A percentile compares a stretch with the other conserved stretches of the same genome.
Conservation (phyloP, 768 basidiomycete genomes). For the Podaxis sp. region DNA sequence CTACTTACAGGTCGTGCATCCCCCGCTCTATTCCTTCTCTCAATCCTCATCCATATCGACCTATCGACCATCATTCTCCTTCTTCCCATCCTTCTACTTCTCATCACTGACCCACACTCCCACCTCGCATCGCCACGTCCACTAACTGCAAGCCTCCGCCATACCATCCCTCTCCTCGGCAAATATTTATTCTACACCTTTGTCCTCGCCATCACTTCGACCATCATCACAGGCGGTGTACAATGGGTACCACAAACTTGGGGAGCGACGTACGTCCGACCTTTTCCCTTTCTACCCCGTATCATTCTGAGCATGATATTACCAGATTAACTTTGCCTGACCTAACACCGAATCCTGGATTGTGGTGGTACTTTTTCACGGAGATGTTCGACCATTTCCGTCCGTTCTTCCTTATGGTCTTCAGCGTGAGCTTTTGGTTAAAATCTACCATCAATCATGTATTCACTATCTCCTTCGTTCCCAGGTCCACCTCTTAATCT, state of each 20-base stretch:
- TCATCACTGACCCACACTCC: conserved; percentile 60
- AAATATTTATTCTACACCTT: conserved; percentile 54
- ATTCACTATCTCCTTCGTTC: not conserved
- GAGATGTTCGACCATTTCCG: conserved; percentile 99
- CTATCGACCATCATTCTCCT: conserved; percentile 77
- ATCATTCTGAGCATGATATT: conserved; percentile 2
- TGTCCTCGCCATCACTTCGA: conserved; percentile 48
- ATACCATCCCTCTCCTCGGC: conserved; percentile 33
- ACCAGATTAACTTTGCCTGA: conserved; percentile 79
- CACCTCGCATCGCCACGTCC: conserved; percentile 61
- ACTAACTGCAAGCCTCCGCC: conserved; percentile 28
- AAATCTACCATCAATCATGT: not conserved
- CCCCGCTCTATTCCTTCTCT: conserved; percentile 60
- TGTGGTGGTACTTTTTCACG: conserved; percentile 99
- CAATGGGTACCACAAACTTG: conserved; percentile 78
- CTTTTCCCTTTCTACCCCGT: not conserved
- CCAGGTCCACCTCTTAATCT: conserved; percentile 80
- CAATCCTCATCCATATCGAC: conserved; percentile 57
- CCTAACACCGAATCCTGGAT: conserved; percentile 88
- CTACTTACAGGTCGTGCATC: conserved; percentile 51
- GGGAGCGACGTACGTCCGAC: conserved; percentile 69
- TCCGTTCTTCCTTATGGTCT: conserved; percentile 92
- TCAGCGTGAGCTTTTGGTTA: conserved; percentile 64
- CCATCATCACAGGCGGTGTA: conserved; percentile 57
- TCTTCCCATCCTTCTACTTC: conserved; percentile 62